phyloP scores from a whole-genome alignment of 2,329 filamentous ascomycete species.

The Alternaria arborescens region DNA sequence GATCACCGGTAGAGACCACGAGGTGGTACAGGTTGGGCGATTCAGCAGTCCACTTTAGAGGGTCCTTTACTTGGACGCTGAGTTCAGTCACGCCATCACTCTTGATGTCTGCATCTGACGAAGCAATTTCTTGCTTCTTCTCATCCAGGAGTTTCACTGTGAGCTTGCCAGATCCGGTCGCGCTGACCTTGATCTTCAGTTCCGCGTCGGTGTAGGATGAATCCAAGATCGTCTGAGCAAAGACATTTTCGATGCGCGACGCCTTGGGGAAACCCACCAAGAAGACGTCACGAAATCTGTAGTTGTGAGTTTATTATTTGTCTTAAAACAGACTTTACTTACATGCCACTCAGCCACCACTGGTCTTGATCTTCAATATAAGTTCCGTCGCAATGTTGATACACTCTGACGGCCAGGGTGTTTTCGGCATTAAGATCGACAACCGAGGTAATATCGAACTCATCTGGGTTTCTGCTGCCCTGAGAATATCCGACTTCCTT shows the following conservation, averaged over 20 bases:
- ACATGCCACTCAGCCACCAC: slow-evolving; percentile 70
- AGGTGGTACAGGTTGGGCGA: slow-evolving; percentile 69
- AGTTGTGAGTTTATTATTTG: slow-evolving; percentile 18
- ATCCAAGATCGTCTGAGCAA: slow-evolving; percentile 65
- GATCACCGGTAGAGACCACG: slow-evolving; percentile 52
- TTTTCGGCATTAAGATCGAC: slow-evolving; percentile 61
- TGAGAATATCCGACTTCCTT: slow-evolving; percentile 72
- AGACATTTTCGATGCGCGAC: slow-evolving; percentile 65
- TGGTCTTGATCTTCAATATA: slow-evolving; percentile 76
- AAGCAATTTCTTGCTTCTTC: slow-evolving; percentile 36
- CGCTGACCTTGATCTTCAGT: slow-evolving; percentile 58
- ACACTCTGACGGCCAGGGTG: slow-evolving; percentile 69
- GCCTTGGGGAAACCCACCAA: slow-evolving; percentile 65
- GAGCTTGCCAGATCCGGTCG: slow-evolving; percentile 53
- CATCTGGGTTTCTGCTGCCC: slow-evolving; percentile 72
- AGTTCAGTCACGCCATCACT: slow-evolving; percentile 32
- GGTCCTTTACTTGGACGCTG: slow-evolving; percentile 59
- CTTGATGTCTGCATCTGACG: slow-evolving; percentile 22
- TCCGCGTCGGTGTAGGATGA: slow-evolving; percentile 60
- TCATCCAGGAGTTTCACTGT: slow-evolving; percentile 58
- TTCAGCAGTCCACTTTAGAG: slow-evolving; percentile 74
- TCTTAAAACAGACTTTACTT: slow-evolving; percentile 10
- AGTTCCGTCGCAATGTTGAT: slow-evolving; percentile 73
- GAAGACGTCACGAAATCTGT: slow-evolving; percentile 73
- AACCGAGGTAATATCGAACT: slow-evolving; percentile 70